Base-by-base conservation (phyloP, 1,139 yeast genomes). In the Yamadazyma buinensis region DNA sequence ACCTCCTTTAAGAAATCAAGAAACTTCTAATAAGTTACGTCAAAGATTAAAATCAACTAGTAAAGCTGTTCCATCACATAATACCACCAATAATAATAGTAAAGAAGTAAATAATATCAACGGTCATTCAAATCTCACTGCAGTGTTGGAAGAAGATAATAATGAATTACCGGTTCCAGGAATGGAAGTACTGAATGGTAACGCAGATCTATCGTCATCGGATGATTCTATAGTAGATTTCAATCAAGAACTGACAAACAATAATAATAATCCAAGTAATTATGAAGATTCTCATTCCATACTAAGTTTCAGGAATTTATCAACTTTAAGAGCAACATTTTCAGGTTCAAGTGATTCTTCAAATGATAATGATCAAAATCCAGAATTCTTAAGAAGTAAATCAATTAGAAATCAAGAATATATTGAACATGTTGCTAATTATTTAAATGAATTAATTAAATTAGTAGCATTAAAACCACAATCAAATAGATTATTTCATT, bases 401-500 rank as follows among this genome's bases (percentile, higher is more conserved):
- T 41, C 48, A 7, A 42, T 41, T 15, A 59, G 55, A 37, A 68
- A 68, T 39, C 65, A 58, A 34, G 65, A 65, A 23, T 69, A 68
- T 40, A 57, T 65, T 23, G 40, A 35, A 25, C 67, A 65, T 26
- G 66, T 85, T 20, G 83, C 79, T 41, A 65, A 67, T 14, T 92
- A 90, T 52, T 65, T 92, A 39, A 72, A 75, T 33, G 72, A 75
- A 12, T 61, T 90, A 38, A 72, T 83, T 38, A 62, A 68, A 17
- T 61, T 72, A 10, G 71, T 86, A 32, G 74, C 81, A 3, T 71
- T 87, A 51, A 75, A 81, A 33, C 87, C 95, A 0, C 95, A 86
- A 48, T 80, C 95, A 0, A 87, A 88, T 51, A 69, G 83, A 39
- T 55, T 92, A 13, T 84, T 90, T 49, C 88, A 84, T 43, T 92